Evolutionary conservation across 176 grass and related monocot genomes (phyloP), one percentile per base, ranked within the genome.

Genomic region (Triticum monococcum): DNA sequence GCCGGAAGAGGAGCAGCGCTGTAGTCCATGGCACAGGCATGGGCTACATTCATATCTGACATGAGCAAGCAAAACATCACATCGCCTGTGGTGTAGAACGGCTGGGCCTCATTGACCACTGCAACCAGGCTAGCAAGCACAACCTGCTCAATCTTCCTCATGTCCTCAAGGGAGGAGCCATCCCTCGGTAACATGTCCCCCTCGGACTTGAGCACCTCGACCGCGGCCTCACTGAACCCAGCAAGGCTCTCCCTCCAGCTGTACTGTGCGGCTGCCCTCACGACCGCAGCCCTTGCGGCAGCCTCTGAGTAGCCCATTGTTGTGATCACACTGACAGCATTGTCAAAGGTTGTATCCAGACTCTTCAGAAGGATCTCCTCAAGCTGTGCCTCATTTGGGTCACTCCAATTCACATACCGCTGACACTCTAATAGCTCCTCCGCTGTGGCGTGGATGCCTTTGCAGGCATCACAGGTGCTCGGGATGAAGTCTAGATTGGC

Each of bases 41-140:
- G 80, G 75, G 87, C 86, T 25, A 94, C 88, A 87, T 91, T 96
- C 90, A 95, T 86, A 35, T 99, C 97, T 16, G 88, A 94, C 81
- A 99, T 94, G 73, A 99, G 97, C 68, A 99, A 81, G 83, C 87
- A 90, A 91, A 93, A 99, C 97, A 96, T 94, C 16, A 88, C 92
- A 70, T 99, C 97, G 13, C 92, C 97, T 4, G 76, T 87, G 48
- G 89, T 91, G 84, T 93, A 94, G 87, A 94, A 99, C 5, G 97
- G 97, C 12, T 94, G 88, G 20, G 89, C 85, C 79, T 94, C 92
- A 43, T 38, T 92, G 83, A 97, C 88, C 72, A 97, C 64, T 2
- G 84, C 62, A 83, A 93, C 83, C 97, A 99, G 85, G 78, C 83
- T 87, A 22, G 70, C 45, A 41, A 99, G 87, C 81, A 97, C 92